phyloP scores from a whole-genome alignment of 2,329 filamentous ascomycete genomes.

The Colletotrichum lentis region DNA sequence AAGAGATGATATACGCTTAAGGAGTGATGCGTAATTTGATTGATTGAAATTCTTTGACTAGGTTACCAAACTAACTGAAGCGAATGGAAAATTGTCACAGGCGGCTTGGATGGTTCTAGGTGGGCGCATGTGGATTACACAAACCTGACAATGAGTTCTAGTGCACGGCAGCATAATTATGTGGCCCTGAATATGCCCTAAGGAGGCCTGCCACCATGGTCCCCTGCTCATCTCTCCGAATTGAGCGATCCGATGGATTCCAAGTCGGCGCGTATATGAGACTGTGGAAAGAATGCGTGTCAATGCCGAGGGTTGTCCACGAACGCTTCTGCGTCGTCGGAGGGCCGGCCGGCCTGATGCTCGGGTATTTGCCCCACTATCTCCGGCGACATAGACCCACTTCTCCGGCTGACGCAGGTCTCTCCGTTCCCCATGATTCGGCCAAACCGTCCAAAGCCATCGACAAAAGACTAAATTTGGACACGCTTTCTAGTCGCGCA shows the following conservation, averaged over 20 bases:
- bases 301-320: background rate
- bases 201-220: background rate
- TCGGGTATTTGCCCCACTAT: conserved; percentile 25
- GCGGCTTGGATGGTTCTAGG: too few relatives aligned
- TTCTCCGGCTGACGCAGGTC: conserved; percentile 3
- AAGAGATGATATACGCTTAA: too few relatives aligned
- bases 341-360: conserved; percentile 31
- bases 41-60: too few relatives aligned
- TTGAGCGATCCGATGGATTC: conserved; percentile 11
- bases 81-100: too few relatives aligned
- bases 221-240: background rate
- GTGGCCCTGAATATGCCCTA: too few relatives aligned
- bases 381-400: background rate
- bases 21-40: too few relatives aligned
- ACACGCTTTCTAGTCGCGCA: conserved; percentile 17
- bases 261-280: background rate
- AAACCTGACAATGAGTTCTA: too few relatives aligned
- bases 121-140: too few relatives aligned
- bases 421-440: conserved; percentile 23
- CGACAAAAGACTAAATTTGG: conserved; percentile 20
- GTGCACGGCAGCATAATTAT: too few relatives aligned
- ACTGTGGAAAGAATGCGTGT: conserved; percentile 4
- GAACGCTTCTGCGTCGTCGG: conserved; percentile 25
- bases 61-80: too few relatives aligned
- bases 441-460: conserved; percentile 21